Percentiles rank a stretch among this genome's conserved stretches.
Evolutionary conservation across 192 early-diverging fungal genomes (phyloP).

Genomic region (Mortierella claussenii): DNA sequence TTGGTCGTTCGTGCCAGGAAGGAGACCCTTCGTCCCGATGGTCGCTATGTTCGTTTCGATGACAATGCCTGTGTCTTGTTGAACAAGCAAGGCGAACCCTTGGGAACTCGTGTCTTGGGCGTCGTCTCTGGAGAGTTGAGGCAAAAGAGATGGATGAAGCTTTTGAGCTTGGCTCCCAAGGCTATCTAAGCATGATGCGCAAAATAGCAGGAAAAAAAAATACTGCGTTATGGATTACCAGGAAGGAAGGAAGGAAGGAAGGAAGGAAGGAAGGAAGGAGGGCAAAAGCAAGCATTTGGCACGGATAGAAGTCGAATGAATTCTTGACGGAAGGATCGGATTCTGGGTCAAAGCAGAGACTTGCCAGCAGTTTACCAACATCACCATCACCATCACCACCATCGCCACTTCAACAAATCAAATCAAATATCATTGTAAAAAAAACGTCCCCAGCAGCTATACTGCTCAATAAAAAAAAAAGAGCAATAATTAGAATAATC

Average conservation of each 20-base stretch:
- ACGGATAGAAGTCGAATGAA: too few species aligned
- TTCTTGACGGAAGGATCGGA: too few species aligned
- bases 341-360: too few species aligned
- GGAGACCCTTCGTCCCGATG: constrained; percentile 90
- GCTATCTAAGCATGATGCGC: constrained; percentile 66
- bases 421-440: background rate
- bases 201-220: constrained; percentile 1
- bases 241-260: too few species aligned
- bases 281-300: too few species aligned
- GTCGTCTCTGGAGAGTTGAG: constrained; percentile 89
- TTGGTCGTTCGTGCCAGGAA: constrained; percentile 91
- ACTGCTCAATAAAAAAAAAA: too few species aligned
- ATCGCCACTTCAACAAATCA: background rate
- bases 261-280: background rate
- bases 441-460: background rate
- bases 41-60: constrained; percentile 92
- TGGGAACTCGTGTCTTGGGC: constrained; percentile 94
- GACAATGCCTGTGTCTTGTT: constrained; percentile 97
- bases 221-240: too few species aligned
- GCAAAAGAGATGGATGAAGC: constrained; percentile 96
- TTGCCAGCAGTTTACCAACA: too few species aligned
- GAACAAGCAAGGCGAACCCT: constrained; percentile 92
- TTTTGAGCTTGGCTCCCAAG: constrained; percentile 91
- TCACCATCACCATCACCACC: background rate
- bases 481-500: too few species aligned